Percentiles rank a stretch among this genome's conserved stretches.
Evolutionary conservation across 169 alveolate species (phyloP).

Genomic region (Babesia sp.): DNA sequence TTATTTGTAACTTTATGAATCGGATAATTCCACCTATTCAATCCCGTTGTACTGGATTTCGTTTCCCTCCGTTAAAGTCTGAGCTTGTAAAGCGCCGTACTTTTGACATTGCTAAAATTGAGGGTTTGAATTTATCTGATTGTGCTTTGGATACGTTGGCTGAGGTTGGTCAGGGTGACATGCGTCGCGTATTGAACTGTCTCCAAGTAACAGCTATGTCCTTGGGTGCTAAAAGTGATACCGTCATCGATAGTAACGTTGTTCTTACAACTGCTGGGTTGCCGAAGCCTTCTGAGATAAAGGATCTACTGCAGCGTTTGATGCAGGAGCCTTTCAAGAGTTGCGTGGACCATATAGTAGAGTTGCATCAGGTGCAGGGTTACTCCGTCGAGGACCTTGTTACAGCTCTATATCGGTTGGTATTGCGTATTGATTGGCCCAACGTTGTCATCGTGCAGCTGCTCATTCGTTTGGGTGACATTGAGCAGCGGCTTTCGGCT

Average conservation of each 20-base stretch:
- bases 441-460: conserved; percentile 80
- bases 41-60: conserved; percentile 95
- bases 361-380: conserved; percentile 81
- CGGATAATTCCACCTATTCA: conserved; percentile 96
- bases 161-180: conserved; percentile 95
- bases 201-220: conserved; percentile 88
- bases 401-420: conserved; percentile 77
- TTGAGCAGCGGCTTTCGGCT: conserved; percentile 82
- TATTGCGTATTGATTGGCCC: conserved; percentile 80
- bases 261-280: conserved; percentile 87
- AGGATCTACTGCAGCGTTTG: conserved; percentile 72
- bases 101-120: conserved; percentile 84
- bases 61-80: conserved; percentile 87
- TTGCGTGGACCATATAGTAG: conserved; percentile 74
- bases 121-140: conserved; percentile 80
- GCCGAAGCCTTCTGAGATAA: conserved; percentile 85
- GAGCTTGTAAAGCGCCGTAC: conserved; percentile 82
- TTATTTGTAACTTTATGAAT: conserved; percentile 95
- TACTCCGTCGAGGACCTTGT: conserved; percentile 87
- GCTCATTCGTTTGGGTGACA: conserved; percentile 80
- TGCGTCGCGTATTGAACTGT: conserved; percentile 96
- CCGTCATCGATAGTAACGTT: conserved; percentile 74
- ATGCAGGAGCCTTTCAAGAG: conserved; percentile 75
- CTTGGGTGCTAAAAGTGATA: conserved; percentile 42
- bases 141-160: conserved; percentile 86